Evolutionary conservation across 108 stramenopile genomes (phyloP), one percentile per base, ranked within the genome.

Genomic region (Nitzschia palea): DNA sequence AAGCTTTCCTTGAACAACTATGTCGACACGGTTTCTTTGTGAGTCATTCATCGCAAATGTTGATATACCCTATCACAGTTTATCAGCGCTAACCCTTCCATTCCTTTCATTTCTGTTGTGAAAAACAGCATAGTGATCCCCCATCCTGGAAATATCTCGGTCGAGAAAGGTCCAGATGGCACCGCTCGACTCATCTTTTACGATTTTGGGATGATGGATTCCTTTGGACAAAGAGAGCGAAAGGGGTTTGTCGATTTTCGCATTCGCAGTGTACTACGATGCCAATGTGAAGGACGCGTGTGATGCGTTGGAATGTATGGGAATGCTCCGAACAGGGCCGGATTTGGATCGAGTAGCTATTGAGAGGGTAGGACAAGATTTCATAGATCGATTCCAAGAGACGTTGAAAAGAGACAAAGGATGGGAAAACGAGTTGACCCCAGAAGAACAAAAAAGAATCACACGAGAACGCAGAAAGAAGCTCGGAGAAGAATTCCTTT

Each of bases 151-250:
- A 97, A 97, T 70, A 79, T 97, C 48, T 90, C 97, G 23, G 91
- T 94, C 29, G 90, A 97, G 78, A 82, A 76, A 67, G 80, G 74
- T 14, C 71, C 76, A 6, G 70, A 84, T 50, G 95, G 95, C 6
- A 80, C 86, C 53, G 83, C 88, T 20, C 58, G 85, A 9, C 43
- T 98, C 14, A 96, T 98, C 6, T 98, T 96, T 78, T 98, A 97
- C 62, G 98, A 98, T 73, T 98, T 97, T 79, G 98, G 96, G 22
- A 98, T 98, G 98, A 98, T 98, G 98, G 97, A 98, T 74, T 87
- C 86, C 45, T 91, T 98, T 60, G 89, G 86, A 22, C 48, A 68
- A 2, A 71, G 75, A 3, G 84, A 89, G 40, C 61, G 92, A 61
- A 91, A 91, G 63, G 91, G 88, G 2, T 80, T 96, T 42, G 91